Conservation (phyloP, 2,329 filamentous ascomycete genomes). For the Penicillium sp. region DNA sequence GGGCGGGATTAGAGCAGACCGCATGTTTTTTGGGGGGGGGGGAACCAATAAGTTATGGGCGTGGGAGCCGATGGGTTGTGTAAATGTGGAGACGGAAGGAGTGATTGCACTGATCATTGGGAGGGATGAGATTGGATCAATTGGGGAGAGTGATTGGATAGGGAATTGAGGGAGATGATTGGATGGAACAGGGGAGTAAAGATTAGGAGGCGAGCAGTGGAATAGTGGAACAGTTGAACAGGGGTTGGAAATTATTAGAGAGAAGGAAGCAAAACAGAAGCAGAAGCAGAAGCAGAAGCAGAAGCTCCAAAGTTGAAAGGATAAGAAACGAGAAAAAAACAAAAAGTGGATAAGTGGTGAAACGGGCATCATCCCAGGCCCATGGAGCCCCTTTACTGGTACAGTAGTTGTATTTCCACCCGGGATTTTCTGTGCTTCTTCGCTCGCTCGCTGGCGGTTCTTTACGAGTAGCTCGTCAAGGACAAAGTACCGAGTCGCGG, state of each 20-base stretch:
- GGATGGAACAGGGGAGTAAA: background rate
- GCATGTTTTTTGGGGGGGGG: conserved; percentile 22
- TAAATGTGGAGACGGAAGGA: background rate
- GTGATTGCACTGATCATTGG: conserved; percentile 4
- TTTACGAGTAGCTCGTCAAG: background rate
- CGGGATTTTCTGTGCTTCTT: conserved; percentile 3
- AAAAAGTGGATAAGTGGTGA: background rate
- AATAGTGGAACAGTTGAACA: background rate
- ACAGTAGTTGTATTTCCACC: background rate
- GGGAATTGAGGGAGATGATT: background rate
- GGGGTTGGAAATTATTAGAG: background rate
- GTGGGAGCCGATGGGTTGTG: conserved; percentile 4
- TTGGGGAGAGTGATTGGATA: background rate
- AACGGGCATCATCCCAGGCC: conserved; percentile 4
- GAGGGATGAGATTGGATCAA: background rate
- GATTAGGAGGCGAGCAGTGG: background rate
- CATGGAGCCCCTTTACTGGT: background rate
- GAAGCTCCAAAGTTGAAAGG: background rate
- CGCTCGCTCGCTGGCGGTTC: background rate
- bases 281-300: background rate
- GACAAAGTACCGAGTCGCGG: background rate
- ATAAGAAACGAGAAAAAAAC: background rate
- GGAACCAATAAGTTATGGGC: conserved; percentile 16
- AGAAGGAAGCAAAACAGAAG: background rate
- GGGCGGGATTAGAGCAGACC: conserved; percentile 17